phyloP scores from a whole-genome alignment of 345 rosid genomes.

The Mercurialis annua region DNA sequence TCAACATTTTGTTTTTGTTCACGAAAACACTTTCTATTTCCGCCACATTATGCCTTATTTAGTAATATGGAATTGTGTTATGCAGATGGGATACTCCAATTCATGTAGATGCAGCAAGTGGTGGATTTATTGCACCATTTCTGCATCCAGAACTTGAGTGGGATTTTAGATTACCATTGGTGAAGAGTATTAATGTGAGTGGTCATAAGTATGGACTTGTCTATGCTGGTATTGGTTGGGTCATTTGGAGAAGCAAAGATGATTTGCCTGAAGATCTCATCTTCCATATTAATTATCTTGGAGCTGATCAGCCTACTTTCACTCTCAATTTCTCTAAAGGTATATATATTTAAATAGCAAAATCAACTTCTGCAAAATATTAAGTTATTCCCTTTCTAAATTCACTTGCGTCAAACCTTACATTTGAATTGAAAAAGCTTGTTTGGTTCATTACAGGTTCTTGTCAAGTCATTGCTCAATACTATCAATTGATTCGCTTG shows the following conservation, averaged over 20 bases:
- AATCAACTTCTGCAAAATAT: too few relatives aligned
- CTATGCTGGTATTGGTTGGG: conserved; percentile 30
- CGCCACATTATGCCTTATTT: too few relatives aligned
- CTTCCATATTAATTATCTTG: conserved; percentile 32
- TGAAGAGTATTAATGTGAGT: conserved; percentile 29
- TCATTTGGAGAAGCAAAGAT: conserved; percentile 31
- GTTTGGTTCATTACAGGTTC: conserved; percentile 11
- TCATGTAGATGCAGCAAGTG: conserved; percentile 34
- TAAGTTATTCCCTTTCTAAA: too few relatives aligned
- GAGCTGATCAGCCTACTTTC: conserved; percentile 34
- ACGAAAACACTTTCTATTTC: too few relatives aligned
- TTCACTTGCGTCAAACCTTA: too few relatives aligned
- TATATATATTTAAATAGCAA: neutral
- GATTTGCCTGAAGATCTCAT: conserved; percentile 34
- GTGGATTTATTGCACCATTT: conserved; percentile 32
- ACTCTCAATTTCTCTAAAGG: conserved; percentile 34
- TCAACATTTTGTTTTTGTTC: too few relatives aligned
- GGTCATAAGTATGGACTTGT: conserved; percentile 31
- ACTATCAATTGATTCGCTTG: conserved; percentile 23
- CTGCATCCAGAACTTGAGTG: conserved; percentile 24
- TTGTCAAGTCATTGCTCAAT: conserved; percentile 30
- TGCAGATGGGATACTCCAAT: conserved; percentile 29
- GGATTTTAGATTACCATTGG: conserved; percentile 31
- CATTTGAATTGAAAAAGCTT: too few relatives aligned
- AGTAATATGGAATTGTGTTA: neutral